These are phyloP conservation scores for Sporothrix pallida DNA, from an alignment of 2,329 filamentous ascomycete genomes.

Conservation along the genomic window DNA sequence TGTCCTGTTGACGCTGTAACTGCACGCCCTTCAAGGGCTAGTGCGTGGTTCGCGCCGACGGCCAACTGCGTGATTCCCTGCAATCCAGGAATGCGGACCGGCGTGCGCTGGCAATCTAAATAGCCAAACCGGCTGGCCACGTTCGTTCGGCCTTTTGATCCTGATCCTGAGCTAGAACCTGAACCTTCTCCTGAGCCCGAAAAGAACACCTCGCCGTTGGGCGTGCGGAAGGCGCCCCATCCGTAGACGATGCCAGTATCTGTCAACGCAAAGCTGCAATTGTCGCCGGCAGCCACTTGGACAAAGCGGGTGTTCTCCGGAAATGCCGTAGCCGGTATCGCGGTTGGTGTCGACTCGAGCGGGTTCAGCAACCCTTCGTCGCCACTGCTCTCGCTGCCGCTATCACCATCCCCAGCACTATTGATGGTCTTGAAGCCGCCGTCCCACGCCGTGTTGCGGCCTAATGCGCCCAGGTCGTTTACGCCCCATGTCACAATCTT, in stretches of 20 bases:
- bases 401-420: too few species aligned
- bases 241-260: constrained; percentile 75
- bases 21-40: constrained; percentile 59
- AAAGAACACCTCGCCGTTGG: constrained; percentile 25
- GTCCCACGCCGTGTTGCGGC: neutral
- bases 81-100: constrained; percentile 57
- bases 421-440: constrained; percentile 41
- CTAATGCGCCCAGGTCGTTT: neutral
- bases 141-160: too few species aligned
- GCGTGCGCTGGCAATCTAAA: constrained; percentile 38
- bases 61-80: constrained; percentile 56
- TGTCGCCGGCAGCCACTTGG: constrained; percentile 71
- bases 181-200: neutral
- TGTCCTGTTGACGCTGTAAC: too few species aligned
- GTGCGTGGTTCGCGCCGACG: constrained; percentile 63
- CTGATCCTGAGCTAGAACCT: too few species aligned
- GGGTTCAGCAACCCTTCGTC: constrained; percentile 55
- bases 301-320: constrained; percentile 42
- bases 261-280: constrained; percentile 72
- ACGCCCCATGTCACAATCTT: neutral
- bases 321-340: constrained; percentile 59
- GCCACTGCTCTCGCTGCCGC: too few species aligned
- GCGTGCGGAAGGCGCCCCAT: constrained; percentile 70
- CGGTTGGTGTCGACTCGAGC: constrained; percentile 62
- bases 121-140: too few species aligned